Evolutionary conservation across 2,329 filamentous ascomycete species (phyloP).

Genomic region (Alternaria alternata): DNA sequence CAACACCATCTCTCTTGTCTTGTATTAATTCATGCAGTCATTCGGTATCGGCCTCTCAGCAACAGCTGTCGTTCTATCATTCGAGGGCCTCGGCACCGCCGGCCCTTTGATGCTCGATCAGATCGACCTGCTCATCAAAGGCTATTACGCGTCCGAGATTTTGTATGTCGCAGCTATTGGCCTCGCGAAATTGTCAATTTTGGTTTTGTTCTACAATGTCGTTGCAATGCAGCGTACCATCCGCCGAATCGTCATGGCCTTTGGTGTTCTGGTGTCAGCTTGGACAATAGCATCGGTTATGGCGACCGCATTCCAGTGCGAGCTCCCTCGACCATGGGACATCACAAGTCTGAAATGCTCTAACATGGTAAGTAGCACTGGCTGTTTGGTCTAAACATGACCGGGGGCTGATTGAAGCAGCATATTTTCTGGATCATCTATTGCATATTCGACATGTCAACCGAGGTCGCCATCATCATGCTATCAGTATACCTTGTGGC

Average conservation of each 20-base stretch:
- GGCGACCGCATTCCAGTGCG: slow-evolving; percentile 42
- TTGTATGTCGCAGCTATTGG: slow-evolving; percentile 41
- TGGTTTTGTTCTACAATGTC: slow-evolving; percentile 37
- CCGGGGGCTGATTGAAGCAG: slow-evolving; percentile 30
- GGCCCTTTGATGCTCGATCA: slow-evolving; percentile 26
- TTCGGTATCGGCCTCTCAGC: slow-evolving; percentile 40
- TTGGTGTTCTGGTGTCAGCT: slow-evolving; percentile 33
- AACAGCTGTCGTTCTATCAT: slow-evolving; percentile 35
- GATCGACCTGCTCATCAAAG: slow-evolving; percentile 39
- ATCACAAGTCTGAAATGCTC: slow-evolving; percentile 37
- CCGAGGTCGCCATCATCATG: slow-evolving; percentile 42
- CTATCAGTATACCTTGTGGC: slow-evolving; percentile 42
- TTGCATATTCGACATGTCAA: slow-evolving; percentile 44
- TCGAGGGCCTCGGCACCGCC: slow-evolving; percentile 33
- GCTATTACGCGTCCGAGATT: slow-evolving; percentile 45
- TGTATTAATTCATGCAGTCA: slow-evolving; percentile 28
- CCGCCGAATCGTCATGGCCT: slow-evolving; percentile 28
- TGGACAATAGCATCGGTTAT: slow-evolving; percentile 41
- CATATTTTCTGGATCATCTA: slow-evolving; percentile 46
- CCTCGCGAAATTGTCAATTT: slow-evolving; percentile 43
- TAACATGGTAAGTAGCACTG: slow-evolving; percentile 33
- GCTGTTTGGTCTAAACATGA: background rate
- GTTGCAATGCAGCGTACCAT: slow-evolving; percentile 28
- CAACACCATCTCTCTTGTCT: background rate
- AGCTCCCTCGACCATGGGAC: slow-evolving; percentile 43